Evolutionary conservation across 2,329 filamentous ascomycete genomes (phyloP).

Genomic region (Clarireedia homoeocarpa): DNA sequence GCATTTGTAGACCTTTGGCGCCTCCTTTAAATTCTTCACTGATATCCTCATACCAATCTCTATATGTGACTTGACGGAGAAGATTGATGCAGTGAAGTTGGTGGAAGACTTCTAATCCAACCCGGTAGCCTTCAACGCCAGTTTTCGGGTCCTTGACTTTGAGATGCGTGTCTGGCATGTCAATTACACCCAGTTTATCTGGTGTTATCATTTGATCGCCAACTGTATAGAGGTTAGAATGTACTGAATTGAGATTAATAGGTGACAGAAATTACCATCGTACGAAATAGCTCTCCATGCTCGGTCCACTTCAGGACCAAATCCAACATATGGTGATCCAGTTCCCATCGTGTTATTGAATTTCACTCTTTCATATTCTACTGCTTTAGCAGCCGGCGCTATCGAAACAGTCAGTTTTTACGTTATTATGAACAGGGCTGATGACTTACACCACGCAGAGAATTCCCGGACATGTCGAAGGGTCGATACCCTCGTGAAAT

Average conservation of each 20-base stretch:
- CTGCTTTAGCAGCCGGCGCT: slow-evolving; percentile 41
- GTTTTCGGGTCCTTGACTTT: slow-evolving; percentile 47
- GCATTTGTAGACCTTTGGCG: slow-evolving; percentile 35
- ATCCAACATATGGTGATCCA: slow-evolving; percentile 44
- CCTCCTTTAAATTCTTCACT: slow-evolving; percentile 42
- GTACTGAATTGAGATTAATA: neutral
- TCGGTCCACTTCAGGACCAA: slow-evolving; percentile 46
- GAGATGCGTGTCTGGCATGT: slow-evolving; percentile 40
- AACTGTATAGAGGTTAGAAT: slow-evolving; percentile 32
- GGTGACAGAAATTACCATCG: slow-evolving; percentile 27
- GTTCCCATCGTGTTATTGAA: slow-evolving; percentile 40
- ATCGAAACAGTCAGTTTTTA: neutral
- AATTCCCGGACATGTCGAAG: slow-evolving; percentile 31
- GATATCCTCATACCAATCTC: slow-evolving; percentile 40
- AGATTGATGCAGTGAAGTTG: slow-evolving; percentile 34
- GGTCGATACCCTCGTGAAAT: slow-evolving; percentile 23
- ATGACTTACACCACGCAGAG: slow-evolving; percentile 38
- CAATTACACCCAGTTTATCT: slow-evolving; percentile 44
- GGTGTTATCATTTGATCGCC: slow-evolving; percentile 53
- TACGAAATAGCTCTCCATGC: slow-evolving; percentile 49
- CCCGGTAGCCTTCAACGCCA: slow-evolving; percentile 50
- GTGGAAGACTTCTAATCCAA: slow-evolving; percentile 38
- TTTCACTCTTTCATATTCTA: slow-evolving; percentile 42
- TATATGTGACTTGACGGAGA: slow-evolving; percentile 39
- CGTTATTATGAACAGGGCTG: neutral